A percentile compares a stretch with the other conserved stretches of the same genome.
phyloP scores from a whole-genome alignment of 2,329 filamentous ascomycete species.

The Pseudogymnoascus sp. region DNA sequence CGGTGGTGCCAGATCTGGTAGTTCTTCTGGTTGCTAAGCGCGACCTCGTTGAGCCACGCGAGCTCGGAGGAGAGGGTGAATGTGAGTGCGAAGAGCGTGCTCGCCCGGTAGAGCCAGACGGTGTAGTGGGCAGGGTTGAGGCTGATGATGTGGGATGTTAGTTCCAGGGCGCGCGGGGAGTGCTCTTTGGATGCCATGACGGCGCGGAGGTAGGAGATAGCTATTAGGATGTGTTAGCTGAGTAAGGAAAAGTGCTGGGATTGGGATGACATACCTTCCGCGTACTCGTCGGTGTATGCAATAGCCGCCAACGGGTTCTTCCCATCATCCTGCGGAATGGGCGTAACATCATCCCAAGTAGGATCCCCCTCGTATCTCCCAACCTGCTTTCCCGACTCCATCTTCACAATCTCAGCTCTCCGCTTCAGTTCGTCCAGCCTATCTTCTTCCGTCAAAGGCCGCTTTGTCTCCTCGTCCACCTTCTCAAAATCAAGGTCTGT shows the following conservation, averaged over 20 bases:
- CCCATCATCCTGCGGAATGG: slow-evolving; percentile 77
- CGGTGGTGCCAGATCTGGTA: slow-evolving; percentile 93
- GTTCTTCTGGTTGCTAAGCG: slow-evolving; percentile 83
- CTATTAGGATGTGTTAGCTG: slow-evolving; percentile 33
- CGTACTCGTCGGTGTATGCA: slow-evolving; percentile 82
- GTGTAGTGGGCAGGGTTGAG: slow-evolving; percentile 98
- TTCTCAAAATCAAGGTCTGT: slow-evolving; percentile 8
- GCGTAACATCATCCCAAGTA: slow-evolving; percentile 74
- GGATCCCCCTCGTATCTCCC: slow-evolving; percentile 44
- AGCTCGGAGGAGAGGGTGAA: slow-evolving; percentile 47
- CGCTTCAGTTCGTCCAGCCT: slow-evolving; percentile 24
- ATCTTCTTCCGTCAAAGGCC: slow-evolving; percentile 7
- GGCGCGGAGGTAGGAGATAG: slow-evolving; percentile 86
- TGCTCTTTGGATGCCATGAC: slow-evolving; percentile 85
- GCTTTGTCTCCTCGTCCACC: background rate
- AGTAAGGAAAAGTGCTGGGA: background rate
- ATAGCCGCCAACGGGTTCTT: slow-evolving; percentile 83
- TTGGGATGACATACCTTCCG: slow-evolving; percentile 50
- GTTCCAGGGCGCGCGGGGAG: slow-evolving; percentile 65
- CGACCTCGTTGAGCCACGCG: slow-evolving; percentile 76
- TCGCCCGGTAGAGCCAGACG: slow-evolving; percentile 92
- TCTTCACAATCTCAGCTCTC: slow-evolving; percentile 20
- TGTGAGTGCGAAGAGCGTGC: slow-evolving; percentile 58
- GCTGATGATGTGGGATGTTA: slow-evolving; percentile 83
- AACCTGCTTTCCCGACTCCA: slow-evolving; percentile 21